These are phyloP conservation scores for Laburnicola sp. DNA, from an alignment of 2,329 filamentous ascomycete species.

Conservation along the genomic window DNA sequence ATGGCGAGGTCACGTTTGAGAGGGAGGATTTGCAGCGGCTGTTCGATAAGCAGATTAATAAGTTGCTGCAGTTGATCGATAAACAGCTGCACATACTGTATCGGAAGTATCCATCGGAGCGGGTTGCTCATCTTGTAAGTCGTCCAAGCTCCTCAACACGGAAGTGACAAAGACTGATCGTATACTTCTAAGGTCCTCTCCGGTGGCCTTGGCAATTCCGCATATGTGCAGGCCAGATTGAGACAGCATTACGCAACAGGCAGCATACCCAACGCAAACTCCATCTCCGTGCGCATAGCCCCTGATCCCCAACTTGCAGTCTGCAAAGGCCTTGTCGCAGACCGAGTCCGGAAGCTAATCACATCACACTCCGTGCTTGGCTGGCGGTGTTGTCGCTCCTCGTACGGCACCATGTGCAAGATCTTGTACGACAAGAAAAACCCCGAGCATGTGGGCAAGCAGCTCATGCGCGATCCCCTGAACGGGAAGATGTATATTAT, in stretches of 20 bases:
- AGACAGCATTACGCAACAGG: slow-evolving; percentile 27
- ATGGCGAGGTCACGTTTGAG: slow-evolving; percentile 40
- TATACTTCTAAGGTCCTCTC: slow-evolving; percentile 35
- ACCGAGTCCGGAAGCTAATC: slow-evolving; percentile 51
- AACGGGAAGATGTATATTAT: slow-evolving; percentile 24
- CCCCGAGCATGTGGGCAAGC: slow-evolving; percentile 12
- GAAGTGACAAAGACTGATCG: neutral
- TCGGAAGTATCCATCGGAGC: slow-evolving; percentile 32
- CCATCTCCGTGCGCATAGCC: slow-evolving; percentile 25
- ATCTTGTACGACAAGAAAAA: slow-evolving; percentile 22
- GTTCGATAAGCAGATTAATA: slow-evolving; percentile 43
- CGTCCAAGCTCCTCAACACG: neutral
- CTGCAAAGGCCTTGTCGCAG: slow-evolving; percentile 54
- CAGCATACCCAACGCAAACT: slow-evolving; percentile 11
- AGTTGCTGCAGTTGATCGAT: slow-evolving; percentile 42
- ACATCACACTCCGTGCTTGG: slow-evolving; percentile 45
- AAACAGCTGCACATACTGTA: slow-evolving; percentile 34
- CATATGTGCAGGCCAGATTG: slow-evolving; percentile 38
- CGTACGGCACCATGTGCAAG: slow-evolving; percentile 28
- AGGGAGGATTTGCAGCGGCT: slow-evolving; percentile 36
- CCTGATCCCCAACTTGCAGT: slow-evolving; percentile 57
- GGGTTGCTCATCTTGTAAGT: slow-evolving; percentile 42
- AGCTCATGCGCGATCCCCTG: slow-evolving; percentile 17
- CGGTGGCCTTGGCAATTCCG: slow-evolving; percentile 43
- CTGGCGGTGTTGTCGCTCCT: slow-evolving; percentile 25